phyloP scores from a whole-genome alignment of 225 moss, liverwort and hornwort genomes.

The Marchantia paleacea region DNA sequence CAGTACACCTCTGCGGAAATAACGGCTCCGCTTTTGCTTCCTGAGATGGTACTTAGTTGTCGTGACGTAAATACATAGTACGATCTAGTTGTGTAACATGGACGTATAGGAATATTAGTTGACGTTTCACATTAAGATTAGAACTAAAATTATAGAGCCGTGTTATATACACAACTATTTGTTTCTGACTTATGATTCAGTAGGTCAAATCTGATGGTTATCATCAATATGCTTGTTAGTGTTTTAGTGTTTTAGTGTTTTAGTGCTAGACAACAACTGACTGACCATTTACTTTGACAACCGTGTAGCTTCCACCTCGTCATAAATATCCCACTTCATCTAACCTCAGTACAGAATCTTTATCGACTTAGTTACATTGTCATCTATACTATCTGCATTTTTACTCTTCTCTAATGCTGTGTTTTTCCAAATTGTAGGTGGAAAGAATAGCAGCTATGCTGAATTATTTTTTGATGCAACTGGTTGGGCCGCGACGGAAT shows the following conservation, averaged over 20 bases:
- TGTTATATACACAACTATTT: too few species aligned
- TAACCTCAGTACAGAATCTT: not conserved
- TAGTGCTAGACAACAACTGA: not conserved
- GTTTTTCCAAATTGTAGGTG: slow-evolving; percentile 45
- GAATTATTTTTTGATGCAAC: slow-evolving; percentile 91
- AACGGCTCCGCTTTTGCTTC: slow-evolving; percentile 92
- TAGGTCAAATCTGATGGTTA: too few species aligned
- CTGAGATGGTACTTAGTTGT: slow-evolving; percentile 69
- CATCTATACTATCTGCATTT: not conserved
- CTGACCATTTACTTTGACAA: not conserved
- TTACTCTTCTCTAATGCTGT: not conserved
- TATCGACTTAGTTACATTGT: not conserved
- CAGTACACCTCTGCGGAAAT: slow-evolving; percentile 91
- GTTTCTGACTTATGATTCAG: too few species aligned
- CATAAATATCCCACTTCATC: not conserved
- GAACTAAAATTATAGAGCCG: too few species aligned
- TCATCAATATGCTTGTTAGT: not conserved
- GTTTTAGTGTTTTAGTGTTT: not conserved
- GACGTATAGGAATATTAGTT: too few species aligned
- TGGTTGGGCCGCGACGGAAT: slow-evolving; percentile 75
- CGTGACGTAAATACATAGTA: not conserved
- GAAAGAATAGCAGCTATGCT: slow-evolving; percentile 98
- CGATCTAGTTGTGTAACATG: too few species aligned
- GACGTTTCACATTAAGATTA: too few species aligned
- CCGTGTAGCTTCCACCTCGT: not conserved